Percentiles rank a stretch among this genome's conserved stretches.
phyloP scores from a whole-genome alignment of 176 grass and related monocot genomes.

The Cenchrus purpureus region DNA sequence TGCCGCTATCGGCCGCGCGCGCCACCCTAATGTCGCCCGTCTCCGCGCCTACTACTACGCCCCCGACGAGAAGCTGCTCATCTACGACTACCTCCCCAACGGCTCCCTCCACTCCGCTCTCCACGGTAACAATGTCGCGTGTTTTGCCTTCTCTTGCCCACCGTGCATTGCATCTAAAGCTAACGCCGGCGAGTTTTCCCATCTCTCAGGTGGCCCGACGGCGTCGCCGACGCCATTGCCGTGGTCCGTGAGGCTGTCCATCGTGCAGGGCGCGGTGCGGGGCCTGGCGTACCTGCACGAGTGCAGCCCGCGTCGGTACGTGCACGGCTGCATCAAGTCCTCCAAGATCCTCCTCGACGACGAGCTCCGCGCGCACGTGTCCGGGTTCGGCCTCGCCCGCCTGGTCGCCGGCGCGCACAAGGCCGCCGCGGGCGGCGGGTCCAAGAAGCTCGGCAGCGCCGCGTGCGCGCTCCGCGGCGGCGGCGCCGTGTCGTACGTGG shows the following conservation, averaged over 20 bases:
- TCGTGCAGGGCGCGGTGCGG: conserved; percentile 78
- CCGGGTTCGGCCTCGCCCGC: conserved; percentile 87
- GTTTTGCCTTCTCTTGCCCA: no score
- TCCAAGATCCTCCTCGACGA: conserved; percentile 98
- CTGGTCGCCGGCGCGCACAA: conserved; percentile 74
- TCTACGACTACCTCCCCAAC: conserved; percentile 93
- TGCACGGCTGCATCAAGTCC: conserved; percentile 85
- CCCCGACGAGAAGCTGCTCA: conserved; percentile 95
- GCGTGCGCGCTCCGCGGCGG: conserved; percentile 37
- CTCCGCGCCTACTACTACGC: conserved; percentile 98
- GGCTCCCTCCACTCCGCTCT: conserved; percentile 90
- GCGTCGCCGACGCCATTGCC: conserved; percentile 62
- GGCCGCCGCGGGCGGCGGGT: conserved; percentile 37
- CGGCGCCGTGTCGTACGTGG: conserved; percentile 62
- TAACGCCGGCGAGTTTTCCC: background rate
- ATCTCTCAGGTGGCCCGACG: conserved; percentile 61
- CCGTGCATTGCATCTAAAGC: no score
- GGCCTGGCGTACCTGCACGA: conserved; percentile 85
- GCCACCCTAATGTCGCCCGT: conserved; percentile 81
- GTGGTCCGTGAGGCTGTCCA: conserved; percentile 71
- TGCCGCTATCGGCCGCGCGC: conserved; percentile 66
- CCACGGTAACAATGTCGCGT: conserved; percentile 55
- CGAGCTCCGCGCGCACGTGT: conserved; percentile 73
- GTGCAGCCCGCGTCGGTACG: conserved; percentile 86
- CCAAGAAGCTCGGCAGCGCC: conserved; percentile 60